These are phyloP conservation scores for Angomonas ambiguus DNA, from an alignment of 208 protist species.

Conservation along the genomic window DNA sequence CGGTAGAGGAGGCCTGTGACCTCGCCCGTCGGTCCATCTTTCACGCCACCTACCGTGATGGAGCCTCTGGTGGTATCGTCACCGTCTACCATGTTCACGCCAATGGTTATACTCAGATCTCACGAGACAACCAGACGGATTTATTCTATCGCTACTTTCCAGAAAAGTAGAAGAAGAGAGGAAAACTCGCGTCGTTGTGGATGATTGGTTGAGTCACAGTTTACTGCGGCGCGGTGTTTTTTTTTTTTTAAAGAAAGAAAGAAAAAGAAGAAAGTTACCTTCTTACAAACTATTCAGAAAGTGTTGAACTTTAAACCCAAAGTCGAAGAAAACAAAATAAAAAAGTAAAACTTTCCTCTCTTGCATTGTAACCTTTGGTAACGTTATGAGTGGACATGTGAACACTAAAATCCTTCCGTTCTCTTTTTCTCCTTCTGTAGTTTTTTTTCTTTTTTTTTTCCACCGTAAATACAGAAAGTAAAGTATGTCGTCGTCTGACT, in stretches of 20 bases:
- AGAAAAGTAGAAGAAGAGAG: neutral
- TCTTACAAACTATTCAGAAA: no score
- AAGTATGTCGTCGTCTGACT: conserved; percentile 2
- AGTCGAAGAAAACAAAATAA: neutral
- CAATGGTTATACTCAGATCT: conserved; percentile 95
- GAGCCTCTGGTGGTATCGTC: conserved; percentile 96
- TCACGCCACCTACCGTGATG: conserved; percentile 99
- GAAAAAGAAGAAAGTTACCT: conserved; percentile 5
- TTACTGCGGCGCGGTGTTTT: no score
- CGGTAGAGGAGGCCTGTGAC: conserved; percentile 96
- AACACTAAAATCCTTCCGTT: neutral
- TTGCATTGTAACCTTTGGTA: neutral
- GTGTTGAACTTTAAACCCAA: neutral
- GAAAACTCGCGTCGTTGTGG: no score
- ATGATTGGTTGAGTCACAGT: neutral
- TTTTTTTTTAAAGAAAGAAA: no score
- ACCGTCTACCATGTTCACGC: conserved; percentile 95
- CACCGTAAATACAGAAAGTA: neutral
- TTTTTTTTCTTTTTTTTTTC: conserved; percentile 5
- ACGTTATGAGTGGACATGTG: neutral
- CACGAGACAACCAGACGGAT: conserved; percentile 90
- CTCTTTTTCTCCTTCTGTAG: neutral
- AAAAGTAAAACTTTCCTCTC: neutral
- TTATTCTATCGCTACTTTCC: conserved; percentile 80
- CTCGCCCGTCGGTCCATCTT: conserved; percentile 98